These are phyloP conservation scores for Tremella fuciformis DNA, from an alignment of 768 basidiomycete species.

Conservation along the genomic window DNA sequence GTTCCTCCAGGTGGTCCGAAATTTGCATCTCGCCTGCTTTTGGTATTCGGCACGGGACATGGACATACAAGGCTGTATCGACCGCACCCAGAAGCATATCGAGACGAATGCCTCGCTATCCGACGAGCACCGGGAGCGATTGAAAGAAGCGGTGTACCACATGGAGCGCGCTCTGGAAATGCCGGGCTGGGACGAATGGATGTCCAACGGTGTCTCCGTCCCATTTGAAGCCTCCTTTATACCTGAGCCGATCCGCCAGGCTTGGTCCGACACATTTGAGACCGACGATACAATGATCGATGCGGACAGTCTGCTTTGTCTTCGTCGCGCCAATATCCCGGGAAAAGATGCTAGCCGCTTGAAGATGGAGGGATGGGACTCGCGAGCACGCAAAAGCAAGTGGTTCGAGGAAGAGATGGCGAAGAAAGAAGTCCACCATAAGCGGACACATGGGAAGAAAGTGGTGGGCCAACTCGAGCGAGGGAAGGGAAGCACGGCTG, in stretches of 20 bases:
- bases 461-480: background rate
- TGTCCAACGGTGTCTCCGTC: slow-evolving; percentile 29
- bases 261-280: slow-evolving; percentile 34
- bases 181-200: slow-evolving; percentile 39
- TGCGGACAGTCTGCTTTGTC: slow-evolving; percentile 12
- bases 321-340: slow-evolving; percentile 22
- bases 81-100: slow-evolving; percentile 18
- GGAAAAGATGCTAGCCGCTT: slow-evolving; percentile 19
- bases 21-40: slow-evolving; percentile 42
- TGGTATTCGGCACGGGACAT: slow-evolving; percentile 38
- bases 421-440: slow-evolving; percentile 1
- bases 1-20: slow-evolving; percentile 34
- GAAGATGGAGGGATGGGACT: slow-evolving; percentile 14
- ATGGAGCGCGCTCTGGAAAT: slow-evolving; percentile 22
- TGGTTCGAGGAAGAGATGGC: background rate
- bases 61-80: slow-evolving; percentile 19
- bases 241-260: slow-evolving; percentile 14
- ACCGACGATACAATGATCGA: slow-evolving; percentile 20
- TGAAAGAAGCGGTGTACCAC: slow-evolving; percentile 25
- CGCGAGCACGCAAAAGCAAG: slow-evolving; percentile 7
- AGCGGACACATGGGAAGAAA: background rate
- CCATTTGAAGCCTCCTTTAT: slow-evolving; percentile 20
- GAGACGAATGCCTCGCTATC: slow-evolving; percentile 9
- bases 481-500: slow-evolving; percentile 7
- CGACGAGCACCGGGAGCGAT: slow-evolving; percentile 5